These are phyloP conservation scores for Moricandia moricandioides DNA, from an alignment of 345 rosid species.

Conservation along the genomic window DNA sequence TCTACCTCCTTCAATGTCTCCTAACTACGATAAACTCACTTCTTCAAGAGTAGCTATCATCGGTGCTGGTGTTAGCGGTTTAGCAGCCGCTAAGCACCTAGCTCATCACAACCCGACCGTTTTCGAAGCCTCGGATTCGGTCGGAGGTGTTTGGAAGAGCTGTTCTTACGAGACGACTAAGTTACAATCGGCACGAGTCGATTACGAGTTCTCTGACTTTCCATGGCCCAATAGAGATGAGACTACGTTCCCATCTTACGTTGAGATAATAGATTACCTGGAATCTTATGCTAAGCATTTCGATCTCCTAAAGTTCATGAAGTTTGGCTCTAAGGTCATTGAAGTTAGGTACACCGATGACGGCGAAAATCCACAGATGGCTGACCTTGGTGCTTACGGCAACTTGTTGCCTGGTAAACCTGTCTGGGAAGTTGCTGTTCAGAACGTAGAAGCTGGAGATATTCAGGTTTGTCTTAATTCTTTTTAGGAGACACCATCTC, in stretches of 20 bases:
- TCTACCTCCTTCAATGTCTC: slow-evolving; percentile 11
- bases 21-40: slow-evolving; percentile 4
- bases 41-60: slow-evolving; percentile 65
- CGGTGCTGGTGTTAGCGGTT: slow-evolving; percentile 88
- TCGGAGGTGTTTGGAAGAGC: slow-evolving; percentile 89
- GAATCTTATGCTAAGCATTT: slow-evolving; percentile 66
- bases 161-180: slow-evolving; percentile 75
- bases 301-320: slow-evolving; percentile 58
- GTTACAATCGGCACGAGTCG: slow-evolving; percentile 66
- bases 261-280: slow-evolving; percentile 73
- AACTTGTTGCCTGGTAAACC: slow-evolving; percentile 57
- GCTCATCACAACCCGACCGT: slow-evolving; percentile 58
- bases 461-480: slow-evolving; percentile 49
- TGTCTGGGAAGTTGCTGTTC: slow-evolving; percentile 83
- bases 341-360: slow-evolving; percentile 57
- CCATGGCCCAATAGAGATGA: slow-evolving; percentile 80
- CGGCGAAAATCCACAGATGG: slow-evolving; percentile 13
- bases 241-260: slow-evolving; percentile 57
- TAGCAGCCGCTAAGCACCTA: slow-evolving; percentile 78
- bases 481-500: neutral
- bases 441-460: slow-evolving; percentile 43
- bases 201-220: slow-evolving; percentile 82
- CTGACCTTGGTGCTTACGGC: slow-evolving; percentile 33
- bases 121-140: slow-evolving; percentile 70
- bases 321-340: slow-evolving; percentile 69